A percentile compares a stretch with the other conserved stretches of the same genome.
Conservation (phyloP, 768 basidiomycete species). For the Holtermanniella nyarrowii region DNA sequence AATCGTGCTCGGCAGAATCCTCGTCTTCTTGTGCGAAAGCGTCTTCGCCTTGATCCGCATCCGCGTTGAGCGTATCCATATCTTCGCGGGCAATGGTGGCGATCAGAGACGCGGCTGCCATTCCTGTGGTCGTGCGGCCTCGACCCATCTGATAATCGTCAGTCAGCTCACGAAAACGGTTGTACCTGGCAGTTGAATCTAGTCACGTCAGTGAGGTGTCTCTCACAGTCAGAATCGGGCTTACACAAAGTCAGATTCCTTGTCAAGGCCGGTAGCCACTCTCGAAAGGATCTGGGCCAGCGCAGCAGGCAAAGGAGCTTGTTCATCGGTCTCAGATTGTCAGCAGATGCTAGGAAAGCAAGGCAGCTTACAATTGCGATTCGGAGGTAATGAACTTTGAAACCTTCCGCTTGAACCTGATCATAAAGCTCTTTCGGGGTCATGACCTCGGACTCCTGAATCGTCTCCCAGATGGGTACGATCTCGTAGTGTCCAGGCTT, state of each 20-base stretch:
- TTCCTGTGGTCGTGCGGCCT: conserved; percentile 79
- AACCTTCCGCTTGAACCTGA: conserved; percentile 28
- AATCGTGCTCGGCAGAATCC: conserved; percentile 74
- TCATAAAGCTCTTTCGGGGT: conserved; percentile 41
- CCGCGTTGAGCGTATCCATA: conserved; percentile 20
- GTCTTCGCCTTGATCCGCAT: conserved; percentile 13
- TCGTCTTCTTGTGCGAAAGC: conserved; percentile 48
- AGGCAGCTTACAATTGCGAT: conserved; percentile 65
- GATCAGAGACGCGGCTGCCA: conserved; percentile 80
- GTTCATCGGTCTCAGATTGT: conserved; percentile 72
- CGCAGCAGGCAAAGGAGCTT: conserved; percentile 83
- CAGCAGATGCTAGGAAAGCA: conserved; percentile 1
- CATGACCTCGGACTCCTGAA: conserved; percentile 45
- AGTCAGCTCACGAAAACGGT: background rate
- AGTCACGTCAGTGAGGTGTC: conserved; percentile 3
- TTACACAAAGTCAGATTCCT: conserved; percentile 46
- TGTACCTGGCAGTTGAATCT: conserved; percentile 79
- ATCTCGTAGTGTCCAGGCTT: conserved; percentile 79
- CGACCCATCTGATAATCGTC: conserved; percentile 58
- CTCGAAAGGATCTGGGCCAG: conserved; percentile 68
- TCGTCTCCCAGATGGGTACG: conserved; percentile 88
- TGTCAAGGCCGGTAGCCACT: conserved; percentile 49
- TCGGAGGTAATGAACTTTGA: conserved; percentile 73
- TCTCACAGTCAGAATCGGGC: background rate
- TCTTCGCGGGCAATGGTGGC: conserved; percentile 48